Conservation (phyloP, 345 rosid species). For the Linum trigynum region DNA sequence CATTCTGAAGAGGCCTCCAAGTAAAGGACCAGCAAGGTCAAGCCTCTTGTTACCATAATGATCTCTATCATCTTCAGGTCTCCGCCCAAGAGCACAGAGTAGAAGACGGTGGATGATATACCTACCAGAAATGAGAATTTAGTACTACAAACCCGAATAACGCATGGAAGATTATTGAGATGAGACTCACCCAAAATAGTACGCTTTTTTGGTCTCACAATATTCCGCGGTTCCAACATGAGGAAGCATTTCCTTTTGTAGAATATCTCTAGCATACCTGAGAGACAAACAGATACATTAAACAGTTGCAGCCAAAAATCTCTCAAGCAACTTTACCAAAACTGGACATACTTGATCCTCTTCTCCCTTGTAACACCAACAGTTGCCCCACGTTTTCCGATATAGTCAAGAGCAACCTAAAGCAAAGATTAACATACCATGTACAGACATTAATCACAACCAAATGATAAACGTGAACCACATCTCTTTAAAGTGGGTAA, state of each 20-base stretch:
- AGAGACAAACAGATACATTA: slow-evolving; percentile 18
- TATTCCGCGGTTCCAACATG: slow-evolving; percentile 87
- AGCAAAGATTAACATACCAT: background rate
- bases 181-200: slow-evolving; percentile 74
- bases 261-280: slow-evolving; percentile 96
- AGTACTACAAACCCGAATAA: slow-evolving; percentile 9
- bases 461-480: too few relatives aligned
- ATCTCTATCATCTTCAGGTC: slow-evolving; percentile 97
- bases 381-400: slow-evolving; percentile 95
- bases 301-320: slow-evolving; percentile 1
- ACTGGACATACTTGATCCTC: slow-evolving; percentile 71
- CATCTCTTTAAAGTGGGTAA: too few relatives aligned
- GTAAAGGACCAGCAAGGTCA: slow-evolving; percentile 98
- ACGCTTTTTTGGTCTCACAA: slow-evolving; percentile 97
- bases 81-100: slow-evolving; percentile 85
- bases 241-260: slow-evolving; percentile 98
- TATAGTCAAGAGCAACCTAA: slow-evolving; percentile 95
- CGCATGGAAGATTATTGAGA: background rate
- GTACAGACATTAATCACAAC: too few relatives aligned
- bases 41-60: slow-evolving; percentile 99
- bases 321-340: slow-evolving; percentile 15
- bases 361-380: slow-evolving; percentile 92
- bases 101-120: slow-evolving; percentile 88
- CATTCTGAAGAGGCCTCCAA: slow-evolving; percentile 96
- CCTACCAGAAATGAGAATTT: slow-evolving; percentile 24